These are phyloP conservation scores for Yarrowia yakushimensis DNA, from an alignment of 805 yeast genomes.

Conservation along the genomic window DNA sequence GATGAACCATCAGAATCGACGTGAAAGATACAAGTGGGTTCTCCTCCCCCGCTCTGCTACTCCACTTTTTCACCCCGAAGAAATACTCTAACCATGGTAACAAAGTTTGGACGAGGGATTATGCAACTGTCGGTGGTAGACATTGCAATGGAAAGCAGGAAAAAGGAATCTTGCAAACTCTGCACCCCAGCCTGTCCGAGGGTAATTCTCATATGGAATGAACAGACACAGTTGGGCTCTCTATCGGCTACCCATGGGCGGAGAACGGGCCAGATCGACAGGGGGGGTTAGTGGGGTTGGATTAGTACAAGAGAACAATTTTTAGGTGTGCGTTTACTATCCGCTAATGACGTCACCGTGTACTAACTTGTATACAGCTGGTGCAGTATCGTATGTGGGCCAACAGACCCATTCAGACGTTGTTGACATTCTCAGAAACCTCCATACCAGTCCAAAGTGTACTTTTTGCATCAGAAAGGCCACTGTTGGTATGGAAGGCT, in stretches of 20 bases:
- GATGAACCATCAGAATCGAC: not conserved
- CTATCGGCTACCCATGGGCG: not conserved
- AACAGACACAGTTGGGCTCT: not conserved
- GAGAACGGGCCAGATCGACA: not conserved
- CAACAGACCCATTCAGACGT: too few species aligned
- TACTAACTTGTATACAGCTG: too few species aligned
- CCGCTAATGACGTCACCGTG: too few species aligned
- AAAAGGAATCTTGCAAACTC: not conserved
- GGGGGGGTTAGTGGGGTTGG: too few species aligned
- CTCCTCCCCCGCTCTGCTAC: not conserved
- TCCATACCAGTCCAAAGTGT: too few species aligned
- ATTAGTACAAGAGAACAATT: too few species aligned
- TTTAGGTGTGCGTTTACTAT: too few species aligned
- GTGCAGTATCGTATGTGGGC: too few species aligned
- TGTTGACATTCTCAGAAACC: too few species aligned
- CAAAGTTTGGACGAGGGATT: constrained; percentile 12
- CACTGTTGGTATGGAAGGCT: not conserved
- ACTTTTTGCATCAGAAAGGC: too few species aligned
- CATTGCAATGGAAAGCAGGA: not conserved
- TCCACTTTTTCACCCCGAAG: constrained; percentile 6
- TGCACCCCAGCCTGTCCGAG: not conserved
- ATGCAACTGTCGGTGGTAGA: not conserved
- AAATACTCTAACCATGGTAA: not conserved
- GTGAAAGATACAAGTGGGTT: not conserved
- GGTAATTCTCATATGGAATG: not conserved